Conservation (phyloP, 2,329 filamentous ascomycete species). For the Sporothrix protearum region DNA sequence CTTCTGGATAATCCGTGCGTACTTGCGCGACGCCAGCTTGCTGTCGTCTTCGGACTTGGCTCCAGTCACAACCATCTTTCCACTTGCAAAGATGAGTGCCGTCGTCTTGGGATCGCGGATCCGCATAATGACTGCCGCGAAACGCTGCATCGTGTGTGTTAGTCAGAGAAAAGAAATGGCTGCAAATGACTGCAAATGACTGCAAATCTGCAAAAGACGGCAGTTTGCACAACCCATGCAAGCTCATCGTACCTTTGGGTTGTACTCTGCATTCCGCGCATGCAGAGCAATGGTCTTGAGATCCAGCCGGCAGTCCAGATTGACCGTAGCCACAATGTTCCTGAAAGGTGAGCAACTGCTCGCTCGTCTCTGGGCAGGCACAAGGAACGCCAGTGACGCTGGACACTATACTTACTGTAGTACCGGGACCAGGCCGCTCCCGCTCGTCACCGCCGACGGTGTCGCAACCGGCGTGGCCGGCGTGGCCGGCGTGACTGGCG, state of each 20-base stretch:
- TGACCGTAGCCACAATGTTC: constrained; percentile 91
- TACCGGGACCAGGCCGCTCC: constrained; percentile 86
- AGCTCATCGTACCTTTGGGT: constrained; percentile 73
- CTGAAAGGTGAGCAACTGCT: background rate
- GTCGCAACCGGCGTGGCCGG: constrained; percentile 89
- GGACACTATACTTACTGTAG: constrained; percentile 77
- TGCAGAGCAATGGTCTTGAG: constrained; percentile 98
- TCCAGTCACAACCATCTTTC: constrained; percentile 99
- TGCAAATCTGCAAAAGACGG: too few relatives aligned
- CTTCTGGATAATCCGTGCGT: constrained; percentile 99
- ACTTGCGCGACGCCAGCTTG: constrained; percentile 94
- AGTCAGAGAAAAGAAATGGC: constrained; percentile 30
- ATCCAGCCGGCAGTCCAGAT: constrained; percentile 93
- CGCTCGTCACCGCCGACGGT: constrained; percentile 74
- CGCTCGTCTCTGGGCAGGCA: background rate
- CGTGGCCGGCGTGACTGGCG: constrained; percentile 82
- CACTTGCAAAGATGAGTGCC: constrained; percentile 93
- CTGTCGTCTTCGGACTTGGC: constrained; percentile 98
- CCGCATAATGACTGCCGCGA: constrained; percentile 98
- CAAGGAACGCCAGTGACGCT: background rate
- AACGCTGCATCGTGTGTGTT: constrained; percentile 68
- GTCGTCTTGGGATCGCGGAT: constrained; percentile 99
- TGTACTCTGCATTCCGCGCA: constrained; percentile 97
- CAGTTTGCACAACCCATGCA: background rate
- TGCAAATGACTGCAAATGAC: constrained; percentile 16